Evolutionary conservation across 106 monocot species (phyloP).

Genomic region (Platanthera guangdongensis): DNA sequence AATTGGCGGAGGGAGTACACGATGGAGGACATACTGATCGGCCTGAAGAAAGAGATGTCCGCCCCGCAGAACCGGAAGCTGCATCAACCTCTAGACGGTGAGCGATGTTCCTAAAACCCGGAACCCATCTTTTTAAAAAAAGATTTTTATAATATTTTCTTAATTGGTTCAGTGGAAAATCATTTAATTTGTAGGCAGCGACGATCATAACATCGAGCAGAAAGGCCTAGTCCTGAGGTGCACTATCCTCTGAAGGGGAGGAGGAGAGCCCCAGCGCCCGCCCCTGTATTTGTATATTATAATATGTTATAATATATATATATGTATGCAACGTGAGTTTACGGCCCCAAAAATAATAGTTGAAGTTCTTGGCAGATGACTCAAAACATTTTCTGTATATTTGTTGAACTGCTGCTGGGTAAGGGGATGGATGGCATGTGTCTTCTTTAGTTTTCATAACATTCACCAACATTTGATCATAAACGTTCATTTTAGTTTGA

Average conservation of each 20-base stretch:
- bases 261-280: background rate
- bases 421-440: no score
- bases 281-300: background rate
- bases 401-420: no score
- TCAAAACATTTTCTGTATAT: no score
- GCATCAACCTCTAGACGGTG: conserved; percentile 57
- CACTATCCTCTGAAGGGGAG: conserved; percentile 35
- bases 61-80: conserved; percentile 63
- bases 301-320: no score
- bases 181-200: conserved; percentile 31
- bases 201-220: conserved; percentile 53
- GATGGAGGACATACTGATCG: conserved; percentile 60
- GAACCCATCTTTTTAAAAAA: background rate
- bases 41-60: conserved; percentile 70
- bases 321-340: no score
- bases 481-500: no score
- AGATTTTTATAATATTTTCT: background rate
- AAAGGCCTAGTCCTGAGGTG: conserved; percentile 58
- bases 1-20: conserved; percentile 71
- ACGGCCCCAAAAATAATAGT: no score
- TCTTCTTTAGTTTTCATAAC: no score
- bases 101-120: background rate
- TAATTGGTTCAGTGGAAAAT: background rate
- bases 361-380: no score
- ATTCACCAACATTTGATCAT: no score